A percentile compares a stretch with the other conserved stretches of the same genome.
Conservation (phyloP, 441 rosid genomes). For the Populus trichocarpa region DNA sequence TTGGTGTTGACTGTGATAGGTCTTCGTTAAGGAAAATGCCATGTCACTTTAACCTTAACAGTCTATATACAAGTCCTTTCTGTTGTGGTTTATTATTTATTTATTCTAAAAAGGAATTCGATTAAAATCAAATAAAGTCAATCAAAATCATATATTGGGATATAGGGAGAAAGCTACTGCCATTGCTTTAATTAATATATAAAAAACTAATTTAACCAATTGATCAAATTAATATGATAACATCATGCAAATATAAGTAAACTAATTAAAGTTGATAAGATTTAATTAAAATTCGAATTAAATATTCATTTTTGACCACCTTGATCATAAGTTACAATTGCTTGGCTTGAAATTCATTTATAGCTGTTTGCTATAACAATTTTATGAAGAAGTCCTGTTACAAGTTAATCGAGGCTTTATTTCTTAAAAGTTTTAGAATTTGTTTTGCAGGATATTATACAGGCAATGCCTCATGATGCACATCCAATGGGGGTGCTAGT, state of each 20-base stretch:
- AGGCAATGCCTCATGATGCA: conserved; percentile 98
- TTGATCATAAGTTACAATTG: background rate
- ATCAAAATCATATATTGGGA: background rate
- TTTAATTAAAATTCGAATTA: background rate
- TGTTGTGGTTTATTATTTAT: background rate
- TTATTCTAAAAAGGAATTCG: background rate
- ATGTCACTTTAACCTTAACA: background rate
- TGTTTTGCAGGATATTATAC: conserved; percentile 75
- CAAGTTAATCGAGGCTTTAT: background rate
- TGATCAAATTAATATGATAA: background rate
- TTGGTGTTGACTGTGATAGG: background rate
- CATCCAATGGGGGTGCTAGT: conserved; percentile 98
- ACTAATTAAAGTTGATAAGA: background rate
- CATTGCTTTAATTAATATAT: background rate
- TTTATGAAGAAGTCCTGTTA: too few species aligned
- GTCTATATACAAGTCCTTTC: background rate
- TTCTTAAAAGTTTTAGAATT: background rate
- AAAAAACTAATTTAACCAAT: background rate
- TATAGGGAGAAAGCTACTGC: background rate
- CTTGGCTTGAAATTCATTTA: background rate
- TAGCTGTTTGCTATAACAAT: background rate
- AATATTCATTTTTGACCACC: background rate
- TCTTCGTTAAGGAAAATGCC: background rate
- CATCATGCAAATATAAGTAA: background rate
- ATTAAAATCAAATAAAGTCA: background rate